Base-by-base conservation (phyloP, 2,329 filamentous ascomycete genomes). In the Camptophora hylomeconis region DNA sequence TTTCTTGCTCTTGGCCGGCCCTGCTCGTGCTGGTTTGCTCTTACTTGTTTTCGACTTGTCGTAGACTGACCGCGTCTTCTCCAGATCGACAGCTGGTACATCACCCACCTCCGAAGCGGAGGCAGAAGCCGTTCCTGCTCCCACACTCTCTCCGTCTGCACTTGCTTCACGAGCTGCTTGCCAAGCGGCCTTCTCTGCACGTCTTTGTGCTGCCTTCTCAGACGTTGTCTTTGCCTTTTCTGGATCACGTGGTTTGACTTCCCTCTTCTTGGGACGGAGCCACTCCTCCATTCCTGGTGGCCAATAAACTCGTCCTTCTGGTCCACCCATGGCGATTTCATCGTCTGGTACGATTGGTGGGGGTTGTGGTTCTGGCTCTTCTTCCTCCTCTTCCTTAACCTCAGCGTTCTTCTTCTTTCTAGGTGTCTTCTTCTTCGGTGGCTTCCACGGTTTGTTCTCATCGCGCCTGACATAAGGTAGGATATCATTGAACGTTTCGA, bases 231-330 rank as follows among this genome's bases (percentile, higher is more conserved):
- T 47, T 5, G 53, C 51, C 30, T 52, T 45, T 18, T 30, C 35
- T 10, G 38, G 41, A 24, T 58, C 46, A 54, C 42, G 28, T 27
- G 61, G 62, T 47, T 70, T 74, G 13, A 71, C 51, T 38, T 76
- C 68, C 32, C 73, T 68, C 58, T 92, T 94, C 53, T 69, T 75
- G 0, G 84, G 83, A 31, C 75, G 67, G 13, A 94, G 58, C 83
- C 84, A 94, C 37, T 92, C 80, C 50, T 93, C 86, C 73, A 84
- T 83, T 0, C 81, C 81, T 1, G 72, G 65, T 0, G 84, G 86
- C 86, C 87, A 94, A 50, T 92, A 94, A 0, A 94, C 87, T 22
- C 86, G 64, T 26, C 74, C 65, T 15, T 87, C 66, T 0, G 76
- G 71, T 0, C 87, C 87, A 20, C 87, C 87, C 86, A 94, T 93